A percentile compares a stretch with the other conserved stretches of the same genome.
These are phyloP conservation scores for Babesia bigemina DNA, from an alignment of 169 alveolate genomes.

Conservation along the genomic window DNA sequence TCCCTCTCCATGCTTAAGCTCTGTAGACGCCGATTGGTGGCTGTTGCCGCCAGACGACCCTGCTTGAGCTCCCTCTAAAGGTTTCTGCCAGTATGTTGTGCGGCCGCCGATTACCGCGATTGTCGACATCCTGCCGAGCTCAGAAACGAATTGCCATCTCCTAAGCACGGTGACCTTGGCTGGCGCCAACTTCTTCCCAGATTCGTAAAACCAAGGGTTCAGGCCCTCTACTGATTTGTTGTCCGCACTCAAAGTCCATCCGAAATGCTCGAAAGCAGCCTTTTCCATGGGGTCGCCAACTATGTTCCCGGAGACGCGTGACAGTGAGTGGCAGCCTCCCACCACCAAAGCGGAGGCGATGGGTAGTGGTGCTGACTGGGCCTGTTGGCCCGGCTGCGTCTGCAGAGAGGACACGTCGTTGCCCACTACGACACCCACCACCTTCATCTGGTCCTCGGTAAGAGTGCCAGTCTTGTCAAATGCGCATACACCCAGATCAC, in stretches of 20 bases:
- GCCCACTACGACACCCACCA: slow-evolving; percentile 78
- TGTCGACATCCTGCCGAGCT: slow-evolving; percentile 83
- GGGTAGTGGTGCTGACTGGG: slow-evolving; percentile 54
- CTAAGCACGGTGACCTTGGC: slow-evolving; percentile 59
- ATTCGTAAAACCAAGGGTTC: slow-evolving; percentile 16
- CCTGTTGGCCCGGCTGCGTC: slow-evolving; percentile 32
- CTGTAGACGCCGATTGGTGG: neutral
- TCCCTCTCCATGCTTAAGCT: neutral
- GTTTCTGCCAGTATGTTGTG: slow-evolving; percentile 26
- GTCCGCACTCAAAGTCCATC: slow-evolving; percentile 50
- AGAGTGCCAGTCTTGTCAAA: slow-evolving; percentile 99
- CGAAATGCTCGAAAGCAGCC: slow-evolving; percentile 81
- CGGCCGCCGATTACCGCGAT: slow-evolving; percentile 31
- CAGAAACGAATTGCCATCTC: slow-evolving; percentile 87
- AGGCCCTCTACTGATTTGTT: slow-evolving; percentile 38
- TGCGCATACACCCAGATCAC: slow-evolving; percentile 88
- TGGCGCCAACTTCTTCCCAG: neutral
- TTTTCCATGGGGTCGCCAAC: slow-evolving; percentile 97
- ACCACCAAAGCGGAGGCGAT: slow-evolving; percentile 83
- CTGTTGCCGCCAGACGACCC: neutral
- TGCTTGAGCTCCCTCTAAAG: neutral
- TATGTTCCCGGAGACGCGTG: slow-evolving; percentile 81
- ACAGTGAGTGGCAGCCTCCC: slow-evolving; percentile 94
- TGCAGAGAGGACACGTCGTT: slow-evolving; percentile 21
- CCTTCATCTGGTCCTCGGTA: slow-evolving; percentile 89